Evolutionary conservation across 148 eudicot species (phyloP).

Genomic region (Vaccinium vitisidaea): DNA sequence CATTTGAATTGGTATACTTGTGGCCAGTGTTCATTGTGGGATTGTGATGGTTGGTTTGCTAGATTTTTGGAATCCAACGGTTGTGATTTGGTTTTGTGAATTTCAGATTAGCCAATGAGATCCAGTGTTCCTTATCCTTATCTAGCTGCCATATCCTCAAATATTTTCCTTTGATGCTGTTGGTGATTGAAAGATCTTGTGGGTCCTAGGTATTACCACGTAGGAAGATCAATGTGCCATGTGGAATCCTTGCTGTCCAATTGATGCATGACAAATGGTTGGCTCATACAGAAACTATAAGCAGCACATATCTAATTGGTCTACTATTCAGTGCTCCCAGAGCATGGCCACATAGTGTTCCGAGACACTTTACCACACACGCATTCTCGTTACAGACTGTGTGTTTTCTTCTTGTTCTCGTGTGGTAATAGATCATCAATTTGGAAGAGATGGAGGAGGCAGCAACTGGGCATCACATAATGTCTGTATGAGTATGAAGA

Average conservation of each 20-base stretch:
- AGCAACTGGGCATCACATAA: too few relatives aligned
- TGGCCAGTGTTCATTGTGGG: constrained; percentile 50
- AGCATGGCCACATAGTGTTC: too few relatives aligned
- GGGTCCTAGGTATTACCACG: constrained; percentile 26
- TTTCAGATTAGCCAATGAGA: constrained; percentile 44
- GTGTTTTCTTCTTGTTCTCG: not conserved
- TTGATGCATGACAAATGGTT: constrained; percentile 14
- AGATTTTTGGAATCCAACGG: constrained; percentile 48
- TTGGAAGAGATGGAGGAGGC: not conserved
- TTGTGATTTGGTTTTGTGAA: constrained; percentile 29
- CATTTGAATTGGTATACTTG: constrained; percentile 28
- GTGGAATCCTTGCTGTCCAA: constrained; percentile 21
- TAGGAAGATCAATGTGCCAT: constrained; percentile 21
- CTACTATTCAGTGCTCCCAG: too few relatives aligned
- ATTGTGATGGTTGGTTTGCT: constrained; percentile 28
- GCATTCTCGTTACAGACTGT: too few relatives aligned
- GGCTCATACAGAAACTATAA: not conserved
- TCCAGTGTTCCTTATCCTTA: constrained; percentile 52
- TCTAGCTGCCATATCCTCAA: constrained; percentile 44
- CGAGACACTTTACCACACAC: too few relatives aligned
- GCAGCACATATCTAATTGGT: not conserved
- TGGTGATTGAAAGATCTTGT: constrained; percentile 37
- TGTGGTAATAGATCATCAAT: not conserved
- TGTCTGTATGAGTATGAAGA: too few relatives aligned
- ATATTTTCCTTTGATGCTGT: constrained; percentile 51